Conservation (phyloP, 192 early-diverging fungal species). For the Backusella mclennaniae region DNA sequence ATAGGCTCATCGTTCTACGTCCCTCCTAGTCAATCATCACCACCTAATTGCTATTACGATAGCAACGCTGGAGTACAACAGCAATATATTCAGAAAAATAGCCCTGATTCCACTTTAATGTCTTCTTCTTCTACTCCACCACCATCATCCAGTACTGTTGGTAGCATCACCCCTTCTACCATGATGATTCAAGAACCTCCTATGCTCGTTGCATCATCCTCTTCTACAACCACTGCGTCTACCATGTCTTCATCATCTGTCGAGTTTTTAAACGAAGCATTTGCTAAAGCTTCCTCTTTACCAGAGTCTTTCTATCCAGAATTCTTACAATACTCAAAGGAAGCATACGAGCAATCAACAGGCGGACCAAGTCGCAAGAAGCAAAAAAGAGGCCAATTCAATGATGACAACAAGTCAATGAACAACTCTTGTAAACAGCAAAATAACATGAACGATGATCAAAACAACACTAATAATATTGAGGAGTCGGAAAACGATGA, state of each 20-base stretch:
- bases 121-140: slow-evolving; percentile 20
- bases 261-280: slow-evolving; percentile 32
- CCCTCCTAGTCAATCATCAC: slow-evolving; percentile 13
- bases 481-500: neutral
- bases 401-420: neutral
- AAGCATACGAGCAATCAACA: slow-evolving; percentile 34
- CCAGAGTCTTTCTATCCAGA: slow-evolving; percentile 37
- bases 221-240: slow-evolving; percentile 30
- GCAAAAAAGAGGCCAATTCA: neutral
- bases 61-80: neutral
- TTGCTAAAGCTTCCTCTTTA: slow-evolving; percentile 33
- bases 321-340: slow-evolving; percentile 37
- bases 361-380: slow-evolving; percentile 19
- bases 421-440: neutral
- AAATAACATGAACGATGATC: neutral
- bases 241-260: slow-evolving; percentile 29
- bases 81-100: slow-evolving; percentile 4
- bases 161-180: slow-evolving; percentile 10
- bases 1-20: slow-evolving; percentile 21
- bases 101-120: slow-evolving; percentile 13
- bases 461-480: neutral
- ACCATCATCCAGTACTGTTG: neutral
- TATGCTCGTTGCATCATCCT: slow-evolving; percentile 25
- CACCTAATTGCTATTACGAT: slow-evolving; percentile 14
- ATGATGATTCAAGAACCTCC: slow-evolving; percentile 24